Evolutionary conservation across 495 filamentous ascomycete species (phyloP).

Genomic region (Aspergillus coremiiformis): DNA sequence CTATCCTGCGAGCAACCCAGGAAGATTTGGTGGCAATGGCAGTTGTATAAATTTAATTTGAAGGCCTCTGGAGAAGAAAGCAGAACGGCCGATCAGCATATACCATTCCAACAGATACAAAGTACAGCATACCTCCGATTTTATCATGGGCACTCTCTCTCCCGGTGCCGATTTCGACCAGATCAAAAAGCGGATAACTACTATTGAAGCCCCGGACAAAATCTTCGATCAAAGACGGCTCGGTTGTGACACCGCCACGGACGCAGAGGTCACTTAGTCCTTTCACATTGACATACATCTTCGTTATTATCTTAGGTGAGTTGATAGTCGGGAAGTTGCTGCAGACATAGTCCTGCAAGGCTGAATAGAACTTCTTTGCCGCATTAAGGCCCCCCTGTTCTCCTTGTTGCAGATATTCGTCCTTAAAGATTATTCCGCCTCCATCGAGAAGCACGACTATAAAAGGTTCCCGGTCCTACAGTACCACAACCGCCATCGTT

Average conservation of each 20-base stretch:
- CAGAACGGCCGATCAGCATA: constrained; percentile 7
- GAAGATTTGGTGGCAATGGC: constrained; percentile 74
- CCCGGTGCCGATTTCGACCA: constrained; percentile 64
- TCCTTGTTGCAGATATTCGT: constrained; percentile 55
- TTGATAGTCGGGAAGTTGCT: constrained; percentile 40
- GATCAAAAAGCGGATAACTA: constrained; percentile 61
- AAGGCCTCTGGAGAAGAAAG: constrained; percentile 51
- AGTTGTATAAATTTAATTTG: constrained; percentile 57
- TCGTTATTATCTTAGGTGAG: constrained; percentile 55
- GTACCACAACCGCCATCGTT: constrained; percentile 17
- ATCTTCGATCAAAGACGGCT: constrained; percentile 48
- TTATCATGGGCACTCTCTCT: constrained; percentile 68
- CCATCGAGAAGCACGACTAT: constrained; percentile 71
- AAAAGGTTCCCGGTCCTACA: constrained; percentile 67
- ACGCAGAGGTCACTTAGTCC: constrained; percentile 54
- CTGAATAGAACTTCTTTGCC: constrained; percentile 51
- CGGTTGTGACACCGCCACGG: constrained; percentile 48
- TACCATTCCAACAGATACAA: not conserved
- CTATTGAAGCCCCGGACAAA: constrained; percentile 75
- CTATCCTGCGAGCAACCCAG: constrained; percentile 73
- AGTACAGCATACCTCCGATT: constrained; percentile 53
- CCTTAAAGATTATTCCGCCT: constrained; percentile 69
- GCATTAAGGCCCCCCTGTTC: constrained; percentile 65
- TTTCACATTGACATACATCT: constrained; percentile 62
- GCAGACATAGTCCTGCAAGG: constrained; percentile 43